Evolutionary conservation across 495 filamentous ascomycete species (phyloP), one percentile per base, ranked within the genome.

Genomic region (Haplographium delicatum): DNA sequence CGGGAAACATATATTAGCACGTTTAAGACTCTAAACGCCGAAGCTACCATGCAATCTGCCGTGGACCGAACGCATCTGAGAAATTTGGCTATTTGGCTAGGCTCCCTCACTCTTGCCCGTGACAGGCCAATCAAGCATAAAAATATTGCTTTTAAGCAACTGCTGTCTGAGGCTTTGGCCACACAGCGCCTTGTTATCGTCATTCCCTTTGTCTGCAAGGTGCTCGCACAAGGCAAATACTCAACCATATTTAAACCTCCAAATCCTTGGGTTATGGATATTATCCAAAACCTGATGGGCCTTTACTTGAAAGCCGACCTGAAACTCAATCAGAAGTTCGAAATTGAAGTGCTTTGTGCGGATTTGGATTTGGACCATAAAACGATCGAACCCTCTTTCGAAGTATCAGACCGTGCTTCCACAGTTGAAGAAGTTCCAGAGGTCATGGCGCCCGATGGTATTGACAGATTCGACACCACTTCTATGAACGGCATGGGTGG

Each of bases 221-320:
- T 95, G 6, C 72, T 99, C 15, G 76, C 82, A 23, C 86, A 94
- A 63, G 90, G 86, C 4, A 79, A 76, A n/a, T 77, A 76, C 31
- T 97, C 94, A 1, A 88, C 80, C 10, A 84, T 97, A 11, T 97
- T 97, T 70, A 86, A 80, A 54, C 90, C 93, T 7, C 91, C 93
- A 10, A 97, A 96, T 61, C 93, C 93, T 8, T 99, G 93, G 93
- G 53, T 94, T 49, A 91, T 96, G 88, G 93, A 97, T 49, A 88
- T 96, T 30, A 74, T 97, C 45, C 76, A 84, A 33, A 69, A 95
- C 11, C 74, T 99, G 41, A 83, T 93, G 44, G 93, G 97, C 56
- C 77, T 99, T 13, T 97, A 97, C 54, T 82, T 94, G 52, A 84
- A 81, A 59, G 88, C 87, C n/a, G 89, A 95, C 55, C 67, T 97